Conservation (phyloP, 78 protist species). For the Dictyostelium capitatum region DNA sequence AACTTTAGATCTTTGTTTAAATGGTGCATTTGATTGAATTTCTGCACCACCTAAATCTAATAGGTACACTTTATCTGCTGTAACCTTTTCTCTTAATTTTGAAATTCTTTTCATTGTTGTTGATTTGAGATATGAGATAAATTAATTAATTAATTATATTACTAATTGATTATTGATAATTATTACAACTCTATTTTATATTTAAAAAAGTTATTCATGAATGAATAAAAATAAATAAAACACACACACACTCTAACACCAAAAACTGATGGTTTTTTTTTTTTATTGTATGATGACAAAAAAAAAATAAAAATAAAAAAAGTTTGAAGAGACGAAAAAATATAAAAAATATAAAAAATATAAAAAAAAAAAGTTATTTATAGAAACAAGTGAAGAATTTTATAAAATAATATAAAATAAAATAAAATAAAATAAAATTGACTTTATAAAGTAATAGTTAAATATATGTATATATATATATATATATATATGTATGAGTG, state of each 20-base stretch:
- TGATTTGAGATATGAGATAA: not conserved
- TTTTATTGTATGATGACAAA: not conserved
- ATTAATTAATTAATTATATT: too few species aligned
- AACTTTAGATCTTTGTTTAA: conserved; percentile 38
- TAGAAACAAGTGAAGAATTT: not conserved
- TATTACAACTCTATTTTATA: too few species aligned
- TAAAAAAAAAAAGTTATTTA: not conserved
- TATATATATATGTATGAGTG: too few species aligned
- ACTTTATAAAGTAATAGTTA: too few species aligned
- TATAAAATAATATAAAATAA: too few species aligned
- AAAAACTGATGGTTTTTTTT: too few species aligned
- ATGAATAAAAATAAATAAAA: too few species aligned
- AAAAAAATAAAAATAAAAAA: not conserved
- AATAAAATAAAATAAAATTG: too few species aligned
- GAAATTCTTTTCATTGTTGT: not conserved
- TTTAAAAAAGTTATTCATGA: too few species aligned
- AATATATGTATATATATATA: too few species aligned
- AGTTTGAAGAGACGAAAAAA: not conserved
- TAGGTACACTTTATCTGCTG: not conserved
- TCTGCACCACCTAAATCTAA: conserved; percentile 30
- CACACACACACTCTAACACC: too few species aligned
- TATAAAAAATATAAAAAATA: not conserved
- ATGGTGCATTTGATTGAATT: not conserved
- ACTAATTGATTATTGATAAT: too few species aligned
- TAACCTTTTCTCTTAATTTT: not conserved